Evolutionary conservation across 2,329 filamentous ascomycete species (phyloP).

Genomic region (Corniculantispora saksenae): DNA sequence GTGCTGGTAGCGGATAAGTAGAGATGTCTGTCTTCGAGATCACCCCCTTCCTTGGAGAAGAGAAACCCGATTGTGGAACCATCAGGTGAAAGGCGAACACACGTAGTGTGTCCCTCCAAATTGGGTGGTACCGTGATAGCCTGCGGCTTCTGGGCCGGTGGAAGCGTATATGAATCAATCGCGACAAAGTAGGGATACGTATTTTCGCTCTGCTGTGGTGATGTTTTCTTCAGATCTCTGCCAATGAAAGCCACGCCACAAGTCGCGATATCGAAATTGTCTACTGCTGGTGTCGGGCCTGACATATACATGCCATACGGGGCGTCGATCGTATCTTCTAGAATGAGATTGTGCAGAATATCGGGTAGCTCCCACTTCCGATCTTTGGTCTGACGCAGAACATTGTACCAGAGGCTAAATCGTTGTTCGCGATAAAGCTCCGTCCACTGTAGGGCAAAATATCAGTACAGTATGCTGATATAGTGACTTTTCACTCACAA

Average conservation of each 20-base stretch:
- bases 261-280: slow-evolving; percentile 36
- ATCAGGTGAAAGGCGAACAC: slow-evolving; percentile 39
- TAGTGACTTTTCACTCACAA: slow-evolving; percentile 30
- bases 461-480: not conserved
- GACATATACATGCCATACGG: slow-evolving; percentile 30
- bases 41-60: slow-evolving; percentile 27
- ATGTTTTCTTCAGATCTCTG: slow-evolving; percentile 21
- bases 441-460: slow-evolving; percentile 29
- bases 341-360: slow-evolving; percentile 36
- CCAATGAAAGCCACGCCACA: slow-evolving; percentile 38
- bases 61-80: slow-evolving; percentile 39
- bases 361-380: slow-evolving; percentile 33
- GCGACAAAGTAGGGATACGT: slow-evolving; percentile 35
- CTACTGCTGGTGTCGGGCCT: slow-evolving; percentile 21
- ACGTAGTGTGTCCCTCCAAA: slow-evolving; percentile 23
- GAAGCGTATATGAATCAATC: slow-evolving; percentile 33
- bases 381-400: slow-evolving; percentile 28
- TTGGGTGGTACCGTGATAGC: slow-evolving; percentile 26
- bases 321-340: slow-evolving; percentile 33
- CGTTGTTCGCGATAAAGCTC: slow-evolving; percentile 32
- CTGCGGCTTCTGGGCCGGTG: slow-evolving; percentile 25
- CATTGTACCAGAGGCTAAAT: slow-evolving; percentile 42
- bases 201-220: slow-evolving; percentile 21
- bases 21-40: slow-evolving; percentile 31
- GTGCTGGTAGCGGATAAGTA: slow-evolving; percentile 33